Evolutionary conservation across 1,139 yeast genomes (phyloP), one percentile per base, ranked within the genome.

Genomic region (Blastobotrys elegans): DNA sequence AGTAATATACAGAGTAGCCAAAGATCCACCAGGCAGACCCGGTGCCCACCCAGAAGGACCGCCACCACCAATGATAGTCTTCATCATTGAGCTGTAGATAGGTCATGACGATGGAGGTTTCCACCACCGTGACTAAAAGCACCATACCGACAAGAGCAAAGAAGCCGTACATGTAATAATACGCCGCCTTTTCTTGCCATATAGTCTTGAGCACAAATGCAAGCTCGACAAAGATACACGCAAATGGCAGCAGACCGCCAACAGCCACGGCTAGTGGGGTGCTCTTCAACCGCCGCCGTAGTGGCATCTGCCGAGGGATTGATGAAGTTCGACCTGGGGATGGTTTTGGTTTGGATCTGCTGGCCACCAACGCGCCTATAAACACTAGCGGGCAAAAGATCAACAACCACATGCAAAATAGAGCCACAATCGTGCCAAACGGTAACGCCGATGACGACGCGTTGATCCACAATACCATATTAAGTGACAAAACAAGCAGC

Each of bases 31-130:
- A 74, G 22, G 89, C 80, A 27, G 80, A 75, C 51, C 89, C 79
- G 0, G 87, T 75, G 2, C 95, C 89, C 34, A 81, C 79, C 52
- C 79, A 65, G 64, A 86, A 87, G 16, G 89, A 73, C 55, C 83
- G 73, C 96, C 96, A 88, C 62, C 86, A 87, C 96, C 96, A 88
- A 52, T 73, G 67, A 47, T 81, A 80, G 59, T 83, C 80, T 47
- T 79, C 80, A 53, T 78, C 72, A 40, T 77, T 73, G 58, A 88
- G 72, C 40, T 82, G 76, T 34, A 83, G 62, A 59, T 83, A 87
- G 13, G 84, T 74, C 10, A 86, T 80, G 38, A 87, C 77, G 32
- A 88, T 74, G n/a, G 92, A 77, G 48, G 85, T 77, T 63, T 87
- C 95, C 41, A 79, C 71, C 32, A 86, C 80, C 11, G 86, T 79